Evolutionary conservation across 1,139 yeast species (phyloP).

Genomic region (Candida frijolesensis): DNA sequence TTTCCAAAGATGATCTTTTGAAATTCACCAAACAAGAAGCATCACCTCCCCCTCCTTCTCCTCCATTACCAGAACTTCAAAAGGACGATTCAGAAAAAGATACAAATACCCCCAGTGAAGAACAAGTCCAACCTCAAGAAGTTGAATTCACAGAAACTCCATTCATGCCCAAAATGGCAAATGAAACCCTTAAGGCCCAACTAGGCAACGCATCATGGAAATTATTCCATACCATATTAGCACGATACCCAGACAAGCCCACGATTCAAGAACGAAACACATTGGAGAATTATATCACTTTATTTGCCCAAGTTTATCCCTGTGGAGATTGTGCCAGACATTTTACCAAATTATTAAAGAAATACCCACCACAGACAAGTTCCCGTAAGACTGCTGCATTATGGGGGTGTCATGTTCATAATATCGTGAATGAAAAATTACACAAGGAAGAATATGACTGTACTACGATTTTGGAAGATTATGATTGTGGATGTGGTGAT

Average conservation of each 20-base stretch:
- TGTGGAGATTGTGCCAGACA: conserved; percentile 97
- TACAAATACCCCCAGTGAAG: no score
- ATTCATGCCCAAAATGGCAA: conserved; percentile 87
- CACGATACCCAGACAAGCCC: conserved; percentile 89
- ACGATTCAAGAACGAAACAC: conserved; percentile 62
- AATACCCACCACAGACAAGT: conserved; percentile 83
- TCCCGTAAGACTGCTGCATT: conserved; percentile 81
- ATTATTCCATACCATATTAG: conserved; percentile 81
- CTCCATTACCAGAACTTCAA: background rate
- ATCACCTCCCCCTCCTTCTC: background rate
- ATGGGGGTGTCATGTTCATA: conserved; percentile 98
- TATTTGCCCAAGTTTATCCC: conserved; percentile 82
- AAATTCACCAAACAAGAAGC: conserved; percentile 2
- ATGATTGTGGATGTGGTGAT: conserved; percentile 94
- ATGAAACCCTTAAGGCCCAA: conserved; percentile 62
- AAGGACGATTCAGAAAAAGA: background rate
- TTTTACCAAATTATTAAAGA: conserved; percentile 65
- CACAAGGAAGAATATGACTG: conserved; percentile 80
- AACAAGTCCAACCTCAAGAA: background rate
- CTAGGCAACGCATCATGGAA: conserved; percentile 92
- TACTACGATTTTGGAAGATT: conserved; percentile 77
- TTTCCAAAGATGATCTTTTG: conserved; percentile 6
- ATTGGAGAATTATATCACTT: conserved; percentile 51
- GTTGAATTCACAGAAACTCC: conserved; percentile 43
- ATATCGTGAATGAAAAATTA: conserved; percentile 74